Evolutionary conservation across 208 protist genomes (phyloP), one percentile per base, ranked within the genome.

Genomic region (Borovskyia barvae): DNA sequence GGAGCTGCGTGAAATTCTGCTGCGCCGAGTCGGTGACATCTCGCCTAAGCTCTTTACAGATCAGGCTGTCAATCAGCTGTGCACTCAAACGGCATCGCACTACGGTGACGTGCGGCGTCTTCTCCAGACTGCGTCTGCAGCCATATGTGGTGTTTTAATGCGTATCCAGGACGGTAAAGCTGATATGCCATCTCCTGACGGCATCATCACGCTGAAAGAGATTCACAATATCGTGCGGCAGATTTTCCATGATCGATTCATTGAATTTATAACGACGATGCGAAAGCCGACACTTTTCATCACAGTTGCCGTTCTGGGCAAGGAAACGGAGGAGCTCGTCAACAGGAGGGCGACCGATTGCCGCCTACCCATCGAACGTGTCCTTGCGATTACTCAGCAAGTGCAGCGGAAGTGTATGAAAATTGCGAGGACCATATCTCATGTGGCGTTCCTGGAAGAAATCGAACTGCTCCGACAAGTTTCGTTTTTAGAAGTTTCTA

Each of bases 101-200:
- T 91, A 90, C 63, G 90, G 90, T n/a, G 90, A 95, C 60, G 90
- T 91, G n/a, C 72, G 90, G 42, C 73, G 90, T 8, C 55, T 95
- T 26, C 66, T 95, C 22, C 90, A 95, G 60, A 83, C 85, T 30
- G 84, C 86, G 0, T 91, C 86, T 14, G 68, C 85, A n/a, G 90
- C 86, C 3, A 67, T 95, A 28, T 93, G 89, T 42, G 75, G 85
- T 55, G 72, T 93, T 1, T 66, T 92, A 24, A 95, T 95, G 78
- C 78, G 62, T 26, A 74, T 90, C 14, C 74, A 87, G 29, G 85
- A 92, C 22, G 80, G 65, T 28, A 14, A 40, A 2, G 17, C 40
- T n/a, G 50, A 51, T 35, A 42, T 52, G 35, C 46, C 46, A 36
- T 22, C 20, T 14, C n/a, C 58, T 7, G 79, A 83, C 25, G 88